Conservation (phyloP, 306 rosid species). For the Lupinus albus region DNA sequence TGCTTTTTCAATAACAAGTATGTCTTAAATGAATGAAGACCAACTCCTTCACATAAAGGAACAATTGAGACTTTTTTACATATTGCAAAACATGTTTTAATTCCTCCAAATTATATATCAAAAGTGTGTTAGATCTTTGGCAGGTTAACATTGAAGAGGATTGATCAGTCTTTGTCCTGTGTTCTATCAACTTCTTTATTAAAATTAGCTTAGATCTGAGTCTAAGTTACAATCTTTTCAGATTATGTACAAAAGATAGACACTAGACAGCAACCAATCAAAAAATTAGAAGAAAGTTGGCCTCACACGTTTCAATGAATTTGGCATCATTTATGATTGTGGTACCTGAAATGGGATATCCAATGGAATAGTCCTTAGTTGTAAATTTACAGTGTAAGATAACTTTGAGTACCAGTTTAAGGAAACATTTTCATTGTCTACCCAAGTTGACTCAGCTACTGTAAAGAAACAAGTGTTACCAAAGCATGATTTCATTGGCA, state of each 20-base stretch:
- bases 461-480: constrained; percentile 39
- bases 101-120: background rate
- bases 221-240: constrained; percentile 15
- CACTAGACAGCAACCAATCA: background rate
- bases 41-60: constrained; percentile 11
- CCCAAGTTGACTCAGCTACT: constrained; percentile 35
- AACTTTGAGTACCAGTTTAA: constrained; percentile 23
- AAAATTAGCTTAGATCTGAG: constrained; percentile 2
- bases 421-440: constrained; percentile 36
- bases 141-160: constrained; percentile 24
- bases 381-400: constrained; percentile 21
- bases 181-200: constrained; percentile 10
- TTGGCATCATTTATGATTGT: constrained; percentile 27
- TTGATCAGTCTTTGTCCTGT: background rate
- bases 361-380: constrained; percentile 2
- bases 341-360: constrained; percentile 21
- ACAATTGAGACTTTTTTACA: background rate
- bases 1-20: background rate
- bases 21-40: constrained; percentile 11
- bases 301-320: constrained; percentile 32
- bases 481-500: constrained; percentile 19
- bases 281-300: constrained; percentile 6
- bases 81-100: background rate
- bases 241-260: background rate
- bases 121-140: constrained; percentile 20